Base-by-base conservation (phyloP, 441 rosid species). In the Gossypium davidsonii region DNA sequence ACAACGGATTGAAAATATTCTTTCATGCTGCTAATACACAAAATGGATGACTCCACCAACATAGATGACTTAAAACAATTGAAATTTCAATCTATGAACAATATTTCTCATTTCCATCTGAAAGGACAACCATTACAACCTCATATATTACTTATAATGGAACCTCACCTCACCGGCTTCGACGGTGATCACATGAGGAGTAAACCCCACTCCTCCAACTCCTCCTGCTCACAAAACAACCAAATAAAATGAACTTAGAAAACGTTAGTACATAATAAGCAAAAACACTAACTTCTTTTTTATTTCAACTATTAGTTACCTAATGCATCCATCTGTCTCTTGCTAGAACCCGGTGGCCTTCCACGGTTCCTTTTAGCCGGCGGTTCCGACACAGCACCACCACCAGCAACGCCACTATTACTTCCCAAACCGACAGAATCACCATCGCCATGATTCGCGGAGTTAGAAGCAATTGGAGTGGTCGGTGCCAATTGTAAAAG, bases 171-270 rank as follows among this genome's bases (percentile, higher is more conserved):
- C 97, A 52, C 99, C 99, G n/a, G 88, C 82, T 73, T 85, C 81
- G 52, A 92, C 93, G n/a, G 81, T 82, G 71, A 94, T 94, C 62
- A 94, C 99, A 81, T 94, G 99, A 21, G 99, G 99, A 26, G 99
- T 94, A 79, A 94, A 92, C 64, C 98, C 97, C 21, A 90, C 80
- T 1, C 99, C 99, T 76, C 93, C 92, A 78, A 84, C 77, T 66
- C 97, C 97, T 79, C 94, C 92, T 87, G 70, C 71, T 5, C 68
- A 63, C 17, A 44, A 42, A 39, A 46, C 10, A 63, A 70, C 46
- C 61, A 39, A 72, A 42, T 9, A 53, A 23, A 26, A 17, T 15
- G 12, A 37, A 34, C 18, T 6, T 25, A 8, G 10, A 12, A 0
- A 67, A 26, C 44, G 17, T 23, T 6, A 34, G 39, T 34, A 25